Conservation (phyloP, 192 early-diverging fungal species). For the Umbelopsis vinacea region DNA sequence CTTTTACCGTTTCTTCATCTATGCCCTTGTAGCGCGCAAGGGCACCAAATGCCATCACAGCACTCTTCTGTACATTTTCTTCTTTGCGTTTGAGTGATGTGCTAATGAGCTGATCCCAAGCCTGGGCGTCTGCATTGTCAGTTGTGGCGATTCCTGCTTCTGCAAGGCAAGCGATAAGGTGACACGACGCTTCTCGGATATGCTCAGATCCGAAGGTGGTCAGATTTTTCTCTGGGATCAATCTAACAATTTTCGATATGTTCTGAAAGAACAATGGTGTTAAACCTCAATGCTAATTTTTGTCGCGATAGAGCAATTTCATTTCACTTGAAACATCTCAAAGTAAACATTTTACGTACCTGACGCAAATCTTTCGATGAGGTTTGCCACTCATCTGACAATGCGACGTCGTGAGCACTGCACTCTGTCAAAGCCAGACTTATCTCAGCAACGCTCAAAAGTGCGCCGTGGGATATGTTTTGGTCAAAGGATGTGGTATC, state of each 20-base stretch:
- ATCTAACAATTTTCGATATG: constrained; percentile 46
- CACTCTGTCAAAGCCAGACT: constrained; percentile 46
- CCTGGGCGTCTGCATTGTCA: neutral
- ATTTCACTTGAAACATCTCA: too few relatives aligned
- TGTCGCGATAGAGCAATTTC: too few relatives aligned
- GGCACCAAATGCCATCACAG: constrained; percentile 51
- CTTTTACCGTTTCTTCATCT: constrained; percentile 38
- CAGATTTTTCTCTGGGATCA: constrained; percentile 46
- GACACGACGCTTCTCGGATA: constrained; percentile 54
- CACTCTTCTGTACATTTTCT: constrained; percentile 62
- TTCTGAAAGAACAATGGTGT: neutral
- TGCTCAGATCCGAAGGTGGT: constrained; percentile 66
- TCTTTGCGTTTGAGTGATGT: constrained; percentile 67
- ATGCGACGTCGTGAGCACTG: constrained; percentile 4
- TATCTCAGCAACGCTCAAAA: constrained; percentile 66
- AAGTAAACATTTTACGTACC: constrained; percentile 22
- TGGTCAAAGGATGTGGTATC: constrained; percentile 50
- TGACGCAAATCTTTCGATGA: constrained; percentile 19
- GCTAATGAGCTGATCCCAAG: constrained; percentile 58
- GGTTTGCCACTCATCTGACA: constrained; percentile 29
- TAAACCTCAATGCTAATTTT: too few relatives aligned
- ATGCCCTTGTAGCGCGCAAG: constrained; percentile 49
- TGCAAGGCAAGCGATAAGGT: constrained; percentile 54
- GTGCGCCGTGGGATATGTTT: constrained; percentile 61
- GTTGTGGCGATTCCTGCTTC: neutral